Conservation (phyloP, 805 yeast genomes). For the Cyberlindnera mrakii region DNA sequence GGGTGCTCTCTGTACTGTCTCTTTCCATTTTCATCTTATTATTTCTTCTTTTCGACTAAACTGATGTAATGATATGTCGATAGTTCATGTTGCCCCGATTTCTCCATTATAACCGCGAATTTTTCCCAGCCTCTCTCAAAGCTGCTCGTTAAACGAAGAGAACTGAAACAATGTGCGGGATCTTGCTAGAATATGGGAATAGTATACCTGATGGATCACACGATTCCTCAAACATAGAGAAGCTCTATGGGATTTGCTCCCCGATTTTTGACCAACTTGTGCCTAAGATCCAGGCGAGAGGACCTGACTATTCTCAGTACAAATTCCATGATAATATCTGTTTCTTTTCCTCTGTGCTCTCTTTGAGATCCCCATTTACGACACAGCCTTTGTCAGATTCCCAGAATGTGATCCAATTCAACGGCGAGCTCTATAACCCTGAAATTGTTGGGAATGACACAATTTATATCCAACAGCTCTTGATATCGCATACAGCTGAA, state of each 20-base stretch:
- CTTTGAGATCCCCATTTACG: slow-evolving; percentile 74
- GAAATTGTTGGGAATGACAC: slow-evolving; percentile 64
- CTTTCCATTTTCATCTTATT: slow-evolving; percentile 3
- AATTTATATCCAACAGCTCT: slow-evolving; percentile 35
- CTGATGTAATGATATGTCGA: too few relatives aligned
- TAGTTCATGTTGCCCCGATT: neutral
- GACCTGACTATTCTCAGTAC: slow-evolving; percentile 47
- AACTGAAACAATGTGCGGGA: slow-evolving; percentile 48
- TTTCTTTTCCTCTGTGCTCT: slow-evolving; percentile 55
- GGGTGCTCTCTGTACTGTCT: slow-evolving; percentile 8
- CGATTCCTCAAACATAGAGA: neutral
- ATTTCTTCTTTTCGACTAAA: too few relatives aligned
- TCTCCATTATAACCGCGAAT: neutral
- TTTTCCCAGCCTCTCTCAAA: neutral
- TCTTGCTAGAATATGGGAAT: slow-evolving; percentile 29
- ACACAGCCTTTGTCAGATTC: slow-evolving; percentile 55
- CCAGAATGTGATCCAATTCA: slow-evolving; percentile 59
- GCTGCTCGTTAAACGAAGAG: neutral
- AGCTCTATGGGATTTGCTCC: neutral
- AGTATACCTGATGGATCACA: too few relatives aligned
- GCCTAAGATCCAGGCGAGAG: slow-evolving; percentile 49
- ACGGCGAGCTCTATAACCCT: slow-evolving; percentile 80
- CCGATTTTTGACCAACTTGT: slow-evolving; percentile 30
- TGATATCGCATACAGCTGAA: slow-evolving; percentile 30
- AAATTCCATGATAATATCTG: slow-evolving; percentile 2